Evolutionary conservation across 768 basidiomycete species (phyloP), one percentile per base, ranked within the genome.

Genomic region (Boletus patriciae): DNA sequence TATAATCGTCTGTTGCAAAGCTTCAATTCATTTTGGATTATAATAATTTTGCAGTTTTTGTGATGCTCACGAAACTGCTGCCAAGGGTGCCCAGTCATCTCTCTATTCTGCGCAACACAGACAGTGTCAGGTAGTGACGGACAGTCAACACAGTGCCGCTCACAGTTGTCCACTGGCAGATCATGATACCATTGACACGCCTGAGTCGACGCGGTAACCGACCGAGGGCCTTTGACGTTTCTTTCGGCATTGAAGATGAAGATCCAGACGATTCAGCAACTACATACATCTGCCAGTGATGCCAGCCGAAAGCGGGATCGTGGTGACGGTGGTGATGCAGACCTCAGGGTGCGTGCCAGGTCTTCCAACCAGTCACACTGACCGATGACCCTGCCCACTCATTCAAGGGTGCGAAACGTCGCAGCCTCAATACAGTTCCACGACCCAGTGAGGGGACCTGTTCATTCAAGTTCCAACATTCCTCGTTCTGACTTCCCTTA

Each of bases 201-300:
- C 65, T 61, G 16, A 60, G 56, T 60, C 58, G 66, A 33, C 66
- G 66, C 25, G 60, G 73, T 23, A 65, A 69, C 27, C 80, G 82
- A 38, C 82, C 81, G 0, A 79, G 72, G 6, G 85, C 87, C 3
- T 80, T 78, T 42, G 81, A 84, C 13, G 73, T 85, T 12, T 79
- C 80, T 11, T 87, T 82, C 57, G 77, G 77, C 1, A 76, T 72
- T 12, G 80, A 82, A 50, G 63, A 72, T 13, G 80, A 82, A 52
- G 63, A 66, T 4, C 44, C 60, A 42, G 46, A 63, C 29, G 70
- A 73, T 11, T 70, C 69, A 6, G 51, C 52, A 18, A 54, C 58
- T 3, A 58, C 64, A n/a, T n/a, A n/a, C n/a, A n/a, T 70, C 72
- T n/a, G n/a, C n/a, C n/a, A n/a, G n/a, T n/a, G 70, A 66, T 27